Evolutionary conservation across 345 rosid genomes (phyloP).

Genomic region (Eucalyptus regnans): DNA sequence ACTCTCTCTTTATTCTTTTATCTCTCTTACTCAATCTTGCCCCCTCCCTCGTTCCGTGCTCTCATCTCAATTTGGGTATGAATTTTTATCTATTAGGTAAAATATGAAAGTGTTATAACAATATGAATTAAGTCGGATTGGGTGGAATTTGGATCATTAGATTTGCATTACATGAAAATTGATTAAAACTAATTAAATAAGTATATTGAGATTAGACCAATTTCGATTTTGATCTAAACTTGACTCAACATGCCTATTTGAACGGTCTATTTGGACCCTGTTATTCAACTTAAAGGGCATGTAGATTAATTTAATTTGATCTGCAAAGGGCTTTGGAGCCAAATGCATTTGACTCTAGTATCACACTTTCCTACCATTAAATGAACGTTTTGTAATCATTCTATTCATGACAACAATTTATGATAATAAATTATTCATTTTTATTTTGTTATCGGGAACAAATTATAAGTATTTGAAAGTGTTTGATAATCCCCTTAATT

Average conservation of each 20-base stretch:
- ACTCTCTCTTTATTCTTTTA: no score
- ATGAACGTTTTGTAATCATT: rapidly evolving
- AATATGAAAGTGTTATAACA: rapidly evolving
- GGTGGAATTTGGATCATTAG: rapidly evolving
- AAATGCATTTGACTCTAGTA: neutral
- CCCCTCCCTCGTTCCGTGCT: rapidly evolving
- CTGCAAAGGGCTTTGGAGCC: neutral
- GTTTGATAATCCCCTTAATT: rapidly evolving
- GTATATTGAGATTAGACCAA: rapidly evolving
- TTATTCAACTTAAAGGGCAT: no score
- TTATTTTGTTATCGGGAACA: no score
- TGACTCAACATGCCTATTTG: rapidly evolving
- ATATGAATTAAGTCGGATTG: rapidly evolving
- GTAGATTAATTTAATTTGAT: neutral
- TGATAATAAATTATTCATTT: no score
- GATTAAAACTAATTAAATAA: no score
- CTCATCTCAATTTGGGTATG: rapidly evolving
- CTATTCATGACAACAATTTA: rapidly evolving
- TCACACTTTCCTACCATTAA: rapidly evolving
- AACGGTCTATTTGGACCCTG: rapidly evolving
- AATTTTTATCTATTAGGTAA: rapidly evolving
- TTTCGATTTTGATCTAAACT: no score
- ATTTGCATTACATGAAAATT: no score
- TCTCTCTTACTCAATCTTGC: rapidly evolving
- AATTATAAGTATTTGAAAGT: rapidly evolving